A percentile compares a stretch with the other conserved stretches of the same genome.
These are phyloP conservation scores for Wickerhamomyces hampshirensis DNA, from an alignment of 805 yeast species.

Conservation along the genomic window DNA sequence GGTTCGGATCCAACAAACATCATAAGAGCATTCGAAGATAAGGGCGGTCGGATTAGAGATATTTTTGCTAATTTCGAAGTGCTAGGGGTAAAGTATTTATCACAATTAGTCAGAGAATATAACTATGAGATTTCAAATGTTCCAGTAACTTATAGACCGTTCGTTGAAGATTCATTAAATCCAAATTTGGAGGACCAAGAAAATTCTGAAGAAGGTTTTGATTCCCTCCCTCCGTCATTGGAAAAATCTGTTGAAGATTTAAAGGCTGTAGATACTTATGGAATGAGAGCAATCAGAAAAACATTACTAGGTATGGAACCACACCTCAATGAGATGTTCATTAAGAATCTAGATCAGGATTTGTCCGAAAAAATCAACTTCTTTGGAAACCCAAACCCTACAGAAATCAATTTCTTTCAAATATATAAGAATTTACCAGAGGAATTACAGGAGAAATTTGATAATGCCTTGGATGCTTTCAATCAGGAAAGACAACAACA, in stretches of 20 bases:
- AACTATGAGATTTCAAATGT: slow-evolving; percentile 18
- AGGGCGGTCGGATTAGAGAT: slow-evolving; percentile 23
- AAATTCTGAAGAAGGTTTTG: slow-evolving; percentile 5
- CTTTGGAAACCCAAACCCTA: slow-evolving; percentile 18
- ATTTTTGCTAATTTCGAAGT: slow-evolving; percentile 38
- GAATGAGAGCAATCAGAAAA: slow-evolving; percentile 74
- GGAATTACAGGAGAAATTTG: slow-evolving; percentile 51
- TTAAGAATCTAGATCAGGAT: slow-evolving; percentile 28
- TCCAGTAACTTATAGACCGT: slow-evolving; percentile 32
- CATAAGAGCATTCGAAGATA: slow-evolving; percentile 24
- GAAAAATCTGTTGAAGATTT: slow-evolving; percentile 52
- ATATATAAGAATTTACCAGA: slow-evolving; percentile 51
- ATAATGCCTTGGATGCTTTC: slow-evolving; percentile 58
- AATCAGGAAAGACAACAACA: slow-evolving; percentile 73
- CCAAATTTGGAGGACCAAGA: neutral
- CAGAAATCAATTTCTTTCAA: slow-evolving; percentile 56
- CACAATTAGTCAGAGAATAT: slow-evolving; percentile 17
- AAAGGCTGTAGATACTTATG: slow-evolving; percentile 67
- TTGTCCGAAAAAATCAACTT: slow-evolving; percentile 34
- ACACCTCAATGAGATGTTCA: slow-evolving; percentile 24
- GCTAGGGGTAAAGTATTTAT: slow-evolving; percentile 44
- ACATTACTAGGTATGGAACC: slow-evolving; percentile 52
- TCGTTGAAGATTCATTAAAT: slow-evolving; percentile 13
- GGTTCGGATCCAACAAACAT: slow-evolving; percentile 18
- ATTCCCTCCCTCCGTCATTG: slow-evolving; percentile 34